These are phyloP conservation scores for Leptodontidium sp. DNA, from an alignment of 2,329 filamentous ascomycete species.

Conservation along the genomic window DNA sequence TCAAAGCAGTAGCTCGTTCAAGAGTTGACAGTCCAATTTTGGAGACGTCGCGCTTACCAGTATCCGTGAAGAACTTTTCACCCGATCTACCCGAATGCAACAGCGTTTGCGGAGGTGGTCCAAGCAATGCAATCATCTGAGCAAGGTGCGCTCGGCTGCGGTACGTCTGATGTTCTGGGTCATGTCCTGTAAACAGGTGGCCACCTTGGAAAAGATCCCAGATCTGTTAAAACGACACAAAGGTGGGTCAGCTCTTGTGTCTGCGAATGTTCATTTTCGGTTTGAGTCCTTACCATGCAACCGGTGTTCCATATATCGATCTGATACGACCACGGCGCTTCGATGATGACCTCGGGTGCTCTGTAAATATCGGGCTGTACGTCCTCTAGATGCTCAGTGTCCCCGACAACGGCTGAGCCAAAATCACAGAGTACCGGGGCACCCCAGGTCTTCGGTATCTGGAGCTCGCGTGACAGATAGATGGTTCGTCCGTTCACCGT, in stretches of 20 bases:
- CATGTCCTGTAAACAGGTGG: conserved; percentile 12
- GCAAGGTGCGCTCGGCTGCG: conserved; percentile 5
- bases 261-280: neutral
- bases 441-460: conserved; percentile 46
- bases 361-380: conserved; percentile 54
- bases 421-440: conserved; percentile 58
- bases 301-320: conserved; percentile 62
- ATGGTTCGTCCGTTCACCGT: conserved; percentile 51
- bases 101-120: conserved; percentile 5
- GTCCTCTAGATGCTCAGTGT: conserved; percentile 47
- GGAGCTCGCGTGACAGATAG: conserved; percentile 50
- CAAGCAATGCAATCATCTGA: conserved; percentile 12
- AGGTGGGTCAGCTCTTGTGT: neutral
- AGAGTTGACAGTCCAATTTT: neutral
- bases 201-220: conserved; percentile 18
- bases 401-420: conserved; percentile 53
- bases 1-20: no score
- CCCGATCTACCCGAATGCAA: neutral
- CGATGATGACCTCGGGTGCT: conserved; percentile 57
- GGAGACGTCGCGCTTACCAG: neutral
- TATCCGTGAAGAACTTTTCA: neutral
- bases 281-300: conserved; percentile 54
- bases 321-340: conserved; percentile 54
- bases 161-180: neutral
- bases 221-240: neutral